Evolutionary conservation across 2,329 filamentous ascomycete species (phyloP), one percentile per base, ranked within the genome.

Genomic region (Epichloe hybrida): DNA sequence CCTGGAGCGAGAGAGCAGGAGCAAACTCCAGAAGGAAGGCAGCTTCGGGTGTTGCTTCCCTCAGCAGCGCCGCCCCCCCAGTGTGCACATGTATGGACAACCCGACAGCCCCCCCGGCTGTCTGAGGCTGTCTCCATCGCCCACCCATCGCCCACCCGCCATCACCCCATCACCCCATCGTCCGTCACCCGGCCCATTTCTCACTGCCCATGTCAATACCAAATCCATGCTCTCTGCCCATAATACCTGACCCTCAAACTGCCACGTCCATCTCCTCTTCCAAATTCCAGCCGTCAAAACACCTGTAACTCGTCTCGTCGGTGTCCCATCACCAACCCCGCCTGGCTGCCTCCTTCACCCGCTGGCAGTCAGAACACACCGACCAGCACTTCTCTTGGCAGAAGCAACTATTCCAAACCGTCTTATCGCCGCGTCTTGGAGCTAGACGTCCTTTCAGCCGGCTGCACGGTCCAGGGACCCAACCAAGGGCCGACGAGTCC

Each of bases 141-240:
- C 9, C 43, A 23, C 21, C 15, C 17, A 23, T 23, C 21, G 5
- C 23, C 23, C 21, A 23, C 21, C 23, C 17, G 17, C 17, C 23
- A 23, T 23, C 23, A 23, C 21, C 15, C 20, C 20, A 15, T 38
- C 37, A 15, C 21, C 42, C 7, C 37, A 7, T 23, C 46, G 46
- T 36, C 50, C 27, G 40, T 51, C 40, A 51, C 45, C 39, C 34
- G 50, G 38, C 37, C 41, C 49, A 46, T 27, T 45, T 34, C 45
- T 27, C 34, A 5, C 39, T 43, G 40, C 45, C 38, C 50, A 46
- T 46, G 45, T 42, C 47, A 48, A 47, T n/a, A 21, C 45, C 21
- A 42, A 17, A 15, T 39, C 41, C 38, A 49, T 49, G 46, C 38
- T 39, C 20, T 36, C 31, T 36, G 7, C 13, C 21, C 46, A 45